Base-by-base conservation (phyloP, 352 stramenopile genomes). In the Hyaloperonospora arabidopsidis region DNA sequence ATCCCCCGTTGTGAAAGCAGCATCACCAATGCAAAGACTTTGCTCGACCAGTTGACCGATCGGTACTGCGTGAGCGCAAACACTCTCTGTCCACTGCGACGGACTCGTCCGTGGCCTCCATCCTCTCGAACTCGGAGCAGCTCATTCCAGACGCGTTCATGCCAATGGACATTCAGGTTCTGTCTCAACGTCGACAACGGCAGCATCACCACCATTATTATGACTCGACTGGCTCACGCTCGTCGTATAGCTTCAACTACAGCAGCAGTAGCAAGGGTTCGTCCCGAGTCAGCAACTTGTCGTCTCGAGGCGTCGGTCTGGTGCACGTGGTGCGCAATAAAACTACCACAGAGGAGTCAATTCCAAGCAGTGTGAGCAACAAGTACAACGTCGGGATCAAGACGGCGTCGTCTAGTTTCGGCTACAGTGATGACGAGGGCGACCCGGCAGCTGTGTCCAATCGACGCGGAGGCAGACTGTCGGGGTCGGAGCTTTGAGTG, bases 91-190 rank as follows among this genome's bases (percentile, higher is more conserved):
- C 73, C 1, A 47, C 64, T 3, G 39, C 72, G 17, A 73, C 68
- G 2, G 75, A 85, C 64, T 72, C 59, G 22, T 80, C 70, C 1
- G 62, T 85, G 15, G 70, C 72, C 17, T 85, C 75, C 45, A 85
- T 85, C 49, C 49, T 85, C 35, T 81, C 72, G n/a, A 76, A 67
- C 57, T 79, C 73, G 44, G 72, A 83, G 45, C 55, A 60, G 17
- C 68, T 85, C n/a, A 74, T 85, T 45, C 75, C 75, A 14, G 75
- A 85, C 21, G 73, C 66, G 40, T 85, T 71, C 45, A 39, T 71
- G 71, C 70, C 75, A 17, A 70, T 78, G 32, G 75, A 85, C 67
- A 85, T 85, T 41, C 72, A 85, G n/a, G 72, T 85, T 43, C 38
- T 85, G 35, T 81, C 72, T 17, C 72, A 82, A 47, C 64, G 71